Base-by-base conservation (phyloP, 2,329 filamentous ascomycete species). In the Neonectria neomacrospora region DNA sequence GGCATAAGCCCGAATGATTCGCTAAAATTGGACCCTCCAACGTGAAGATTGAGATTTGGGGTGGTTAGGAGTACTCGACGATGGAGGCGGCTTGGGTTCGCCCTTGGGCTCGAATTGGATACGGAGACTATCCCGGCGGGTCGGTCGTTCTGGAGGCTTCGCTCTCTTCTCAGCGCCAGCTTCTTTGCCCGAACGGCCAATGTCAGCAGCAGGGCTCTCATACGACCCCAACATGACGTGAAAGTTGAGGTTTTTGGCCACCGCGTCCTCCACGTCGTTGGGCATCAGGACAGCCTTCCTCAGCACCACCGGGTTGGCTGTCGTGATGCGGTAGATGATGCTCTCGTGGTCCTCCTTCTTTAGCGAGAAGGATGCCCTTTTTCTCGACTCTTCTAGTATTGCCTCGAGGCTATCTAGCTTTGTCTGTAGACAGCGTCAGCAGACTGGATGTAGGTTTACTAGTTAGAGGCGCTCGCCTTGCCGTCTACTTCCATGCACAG, bases 231-330 rank as follows among this genome's bases (percentile, higher is more conserved):
- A 22, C 6, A 52, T 26, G 3, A 53, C 56, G 16, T 45, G 47
- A 23, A 59, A 59, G 9, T 30, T 42, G 18, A 59, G 23, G 5
- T 53, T 14, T 26, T 23, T 59, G 6, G 37, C 56, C 20, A 56
- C 41, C 7, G 58, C 37, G 2, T 63, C 54, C 26, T 63, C 60
- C 0, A 8, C 11, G 34, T 63, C 47, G 23, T 47, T 39, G 10
- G 60, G 59, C 6, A 63, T 23, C 8, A 63, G 20, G 14, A 58
- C 16, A 20, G 30, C 47, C 5, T 54, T 63, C 41, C 54, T 34
- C 3, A 28, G 47, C 8, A 53, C 56, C 14, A 59, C 39, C 3
- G 56, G 34, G 30, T 59, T 59, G 14, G 22, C 56, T 23, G 14
- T 53, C 32, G 53, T 53, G n/a, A 59, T 44, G 11, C 48, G 28